phyloP scores from a whole-genome alignment of 2,329 filamentous ascomycete species.

The Xylariaceae sp. region DNA sequence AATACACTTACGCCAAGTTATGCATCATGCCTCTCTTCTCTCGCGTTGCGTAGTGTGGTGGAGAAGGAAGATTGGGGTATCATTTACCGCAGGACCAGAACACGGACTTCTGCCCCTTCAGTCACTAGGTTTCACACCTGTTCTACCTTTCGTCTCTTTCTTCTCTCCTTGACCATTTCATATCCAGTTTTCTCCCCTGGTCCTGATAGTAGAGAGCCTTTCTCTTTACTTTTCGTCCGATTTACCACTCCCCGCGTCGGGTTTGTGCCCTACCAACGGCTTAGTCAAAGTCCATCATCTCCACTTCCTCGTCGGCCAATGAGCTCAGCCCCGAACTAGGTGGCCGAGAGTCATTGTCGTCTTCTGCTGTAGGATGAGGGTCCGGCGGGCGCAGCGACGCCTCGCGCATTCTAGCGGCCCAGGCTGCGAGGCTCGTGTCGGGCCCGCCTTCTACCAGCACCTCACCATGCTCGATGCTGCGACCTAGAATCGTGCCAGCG shows the following conservation, averaged over 20 bases:
- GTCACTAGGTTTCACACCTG: too few species aligned
- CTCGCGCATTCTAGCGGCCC: constrained; percentile 55
- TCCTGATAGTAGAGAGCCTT: not conserved
- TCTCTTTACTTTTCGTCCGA: not conserved
- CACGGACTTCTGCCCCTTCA: not conserved
- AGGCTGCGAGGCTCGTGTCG: constrained; percentile 69
- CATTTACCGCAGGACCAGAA: not conserved
- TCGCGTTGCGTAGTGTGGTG: not conserved
- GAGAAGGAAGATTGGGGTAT: constrained; percentile 11
- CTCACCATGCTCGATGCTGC: constrained; percentile 70
- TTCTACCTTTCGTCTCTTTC: not conserved
- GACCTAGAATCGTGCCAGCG: constrained; percentile 82
- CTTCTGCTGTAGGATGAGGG: constrained; percentile 29
- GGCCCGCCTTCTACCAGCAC: constrained; percentile 81
- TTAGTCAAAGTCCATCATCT: constrained; percentile 47
- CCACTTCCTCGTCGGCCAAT: constrained; percentile 53
- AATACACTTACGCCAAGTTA: constrained; percentile 18
- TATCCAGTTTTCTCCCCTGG: not conserved
- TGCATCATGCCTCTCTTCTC: constrained; percentile 7
- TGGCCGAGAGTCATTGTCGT: constrained; percentile 49
- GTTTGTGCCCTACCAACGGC: too few species aligned
- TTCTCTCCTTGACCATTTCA: not conserved
- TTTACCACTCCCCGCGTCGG: too few species aligned
- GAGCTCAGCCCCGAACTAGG: constrained; percentile 64
- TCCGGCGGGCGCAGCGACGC: constrained; percentile 38